Percentiles rank a stretch among this genome's conserved stretches.
phyloP scores from a whole-genome alignment of 768 basidiomycete genomes.

The Tremella yokohamensis region DNA sequence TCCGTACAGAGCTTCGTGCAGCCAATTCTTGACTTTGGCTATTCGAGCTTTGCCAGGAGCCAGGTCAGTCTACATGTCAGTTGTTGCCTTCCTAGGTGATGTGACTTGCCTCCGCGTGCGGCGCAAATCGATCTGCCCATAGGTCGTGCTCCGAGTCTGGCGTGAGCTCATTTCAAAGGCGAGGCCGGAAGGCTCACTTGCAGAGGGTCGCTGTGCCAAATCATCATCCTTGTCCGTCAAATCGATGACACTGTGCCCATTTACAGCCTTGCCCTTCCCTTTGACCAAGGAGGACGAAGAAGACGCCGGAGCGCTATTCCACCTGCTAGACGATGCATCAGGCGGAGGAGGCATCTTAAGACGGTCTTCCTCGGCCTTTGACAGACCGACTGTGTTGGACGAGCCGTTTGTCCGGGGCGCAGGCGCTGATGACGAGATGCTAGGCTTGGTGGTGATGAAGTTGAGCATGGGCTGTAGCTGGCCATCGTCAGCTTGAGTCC shows the following conservation, averaged over 20 bases:
- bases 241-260: not conserved
- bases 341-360: constrained; percentile 38
- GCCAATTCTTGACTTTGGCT: constrained; percentile 41
- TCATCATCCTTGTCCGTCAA: not conserved
- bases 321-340: not conserved
- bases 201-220: not conserved
- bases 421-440: not conserved
- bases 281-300: not conserved
- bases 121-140: constrained; percentile 44
- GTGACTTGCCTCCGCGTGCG: constrained; percentile 26
- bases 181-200: too few relatives aligned
- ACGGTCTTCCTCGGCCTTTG: constrained; percentile 22
- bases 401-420: not conserved
- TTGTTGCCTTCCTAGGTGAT: not conserved
- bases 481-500: not conserved
- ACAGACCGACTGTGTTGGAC: not conserved
- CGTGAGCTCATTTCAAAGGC: not conserved
- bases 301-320: not conserved
- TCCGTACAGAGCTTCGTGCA: constrained; percentile 45
- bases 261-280: constrained; percentile 7
- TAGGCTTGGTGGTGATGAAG: constrained; percentile 14
- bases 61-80: constrained; percentile 33
- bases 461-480: constrained; percentile 40
- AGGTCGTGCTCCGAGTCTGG: constrained; percentile 18
- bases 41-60: constrained; percentile 47